Conservation (phyloP, 1,139 yeast genomes). For the Kodamaea suecica region DNA sequence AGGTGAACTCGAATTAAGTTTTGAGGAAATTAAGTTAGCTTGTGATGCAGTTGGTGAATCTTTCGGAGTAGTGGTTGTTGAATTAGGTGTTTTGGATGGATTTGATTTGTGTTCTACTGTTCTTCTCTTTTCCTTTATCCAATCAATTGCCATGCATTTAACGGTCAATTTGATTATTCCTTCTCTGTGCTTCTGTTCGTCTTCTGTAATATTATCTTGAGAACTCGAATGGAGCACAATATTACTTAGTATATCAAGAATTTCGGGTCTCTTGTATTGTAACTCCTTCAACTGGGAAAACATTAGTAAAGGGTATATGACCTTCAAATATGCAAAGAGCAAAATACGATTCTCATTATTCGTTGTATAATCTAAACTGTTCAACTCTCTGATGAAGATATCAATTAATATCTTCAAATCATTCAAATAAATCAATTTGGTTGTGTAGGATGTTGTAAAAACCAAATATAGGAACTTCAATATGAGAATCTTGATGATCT, state of each 20-base stretch:
- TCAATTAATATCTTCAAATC: conserved; percentile 87
- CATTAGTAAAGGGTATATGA: conserved; percentile 65
- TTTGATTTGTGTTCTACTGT: no score
- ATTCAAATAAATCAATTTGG: conserved; percentile 72
- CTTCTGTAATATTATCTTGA: conserved; percentile 8
- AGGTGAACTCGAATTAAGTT: neutral
- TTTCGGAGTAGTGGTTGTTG: neutral
- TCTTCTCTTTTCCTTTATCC: conserved; percentile 39
- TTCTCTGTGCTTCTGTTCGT: conserved; percentile 20
- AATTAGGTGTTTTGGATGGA: conserved; percentile 1
- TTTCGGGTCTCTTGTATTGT: conserved; percentile 57
- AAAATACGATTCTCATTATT: conserved; percentile 50
- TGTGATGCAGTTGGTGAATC: neutral
- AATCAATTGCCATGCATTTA: conserved; percentile 58
- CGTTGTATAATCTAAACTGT: conserved; percentile 51
- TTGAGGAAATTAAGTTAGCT: neutral
- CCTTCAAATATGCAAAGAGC: conserved; percentile 73
- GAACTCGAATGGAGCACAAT: conserved; percentile 32
- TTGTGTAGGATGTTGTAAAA: conserved; percentile 63
- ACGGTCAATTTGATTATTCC: conserved; percentile 56
- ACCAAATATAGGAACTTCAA: conserved; percentile 74
- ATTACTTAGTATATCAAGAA: conserved; percentile 49
- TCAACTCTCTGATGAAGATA: conserved; percentile 75
- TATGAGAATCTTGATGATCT: conserved; percentile 71
- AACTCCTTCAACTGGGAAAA: conserved; percentile 58